Percentiles rank a stretch among this genome's conserved stretches.
Evolutionary conservation across 106 monocot genomes (phyloP).

Genomic region (Hemerocallis citrina): DNA sequence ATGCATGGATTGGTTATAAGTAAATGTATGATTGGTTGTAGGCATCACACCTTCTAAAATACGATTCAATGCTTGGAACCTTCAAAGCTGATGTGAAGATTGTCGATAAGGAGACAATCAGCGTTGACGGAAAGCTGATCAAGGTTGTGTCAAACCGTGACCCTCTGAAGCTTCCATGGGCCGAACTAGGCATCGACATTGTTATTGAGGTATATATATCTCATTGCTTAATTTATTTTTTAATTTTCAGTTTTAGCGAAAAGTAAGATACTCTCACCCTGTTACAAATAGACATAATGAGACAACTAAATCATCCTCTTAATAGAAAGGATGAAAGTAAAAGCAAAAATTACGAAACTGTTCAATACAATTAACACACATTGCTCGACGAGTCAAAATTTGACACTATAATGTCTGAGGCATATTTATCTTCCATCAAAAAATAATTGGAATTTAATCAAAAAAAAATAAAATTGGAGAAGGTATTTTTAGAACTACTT

Average conservation of each 20-base stretch:
- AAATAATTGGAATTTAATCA: no score
- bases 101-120: constrained; percentile 77
- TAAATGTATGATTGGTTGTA: no score
- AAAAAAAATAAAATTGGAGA: no score
- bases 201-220: constrained; percentile 75
- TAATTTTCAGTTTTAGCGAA: no score
- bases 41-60: constrained; percentile 99
- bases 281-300: not conserved
- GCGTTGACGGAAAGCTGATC: constrained; percentile 88
- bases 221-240: not conserved
- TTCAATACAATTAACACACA: no score
- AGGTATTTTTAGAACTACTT: no score
- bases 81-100: constrained; percentile 98
- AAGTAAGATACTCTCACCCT: not conserved
- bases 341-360: no score
- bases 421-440: no score
- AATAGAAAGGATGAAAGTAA: no score
- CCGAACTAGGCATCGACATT: constrained; percentile 95
- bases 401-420: no score
- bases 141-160: constrained; percentile 82
- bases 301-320: no score
- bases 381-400: no score
- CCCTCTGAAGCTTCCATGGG: constrained; percentile 92
- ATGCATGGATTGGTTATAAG: not conserved
- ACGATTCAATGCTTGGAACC: constrained; percentile 92